Evolutionary conservation across 352 stramenopile genomes (phyloP), one percentile per base, ranked within the genome.

Genomic region (Halophytophthora batemanensis): DNA sequence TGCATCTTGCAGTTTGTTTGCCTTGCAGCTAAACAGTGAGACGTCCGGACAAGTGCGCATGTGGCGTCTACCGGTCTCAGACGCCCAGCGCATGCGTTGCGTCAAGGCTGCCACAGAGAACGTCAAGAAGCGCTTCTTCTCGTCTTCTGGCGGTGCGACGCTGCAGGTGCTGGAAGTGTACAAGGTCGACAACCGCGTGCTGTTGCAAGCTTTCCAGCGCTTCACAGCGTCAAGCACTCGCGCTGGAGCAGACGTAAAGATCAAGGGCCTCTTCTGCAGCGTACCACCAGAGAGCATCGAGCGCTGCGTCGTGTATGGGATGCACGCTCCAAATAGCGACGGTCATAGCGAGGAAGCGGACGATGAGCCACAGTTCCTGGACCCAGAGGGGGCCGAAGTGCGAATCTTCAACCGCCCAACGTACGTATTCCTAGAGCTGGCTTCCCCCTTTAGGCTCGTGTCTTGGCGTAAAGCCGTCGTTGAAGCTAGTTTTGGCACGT

Each of bases 161-260:
- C 33, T 91, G n/a, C 58, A 90, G n/a, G 79, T 94, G 7, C 49
- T 80, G 21, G 74, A 86, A 25, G 83, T 94, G 31, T 94, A 77
- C 55, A 92, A 93, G 44, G 76, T 94, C 48, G 81, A 92, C 43
- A 90, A 94, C 48, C 57, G 59, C 11, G 63, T 66, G 36, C 29
- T 92, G 17, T 43, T 94, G 10, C 50, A 78, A 23, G 53, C 47
- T 8, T 92, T 92, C 33, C 80, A 90, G 49, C 61, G 45, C 14
- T 74, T 74, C 50, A 66, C 74, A 19, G 49, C 36, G 12, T 43
- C 55, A 1, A 38, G 75, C 5, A 15, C 56, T 3, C 41, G 55
- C 12, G 43, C 54, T 2, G 15, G 29, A 0, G 22, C 40, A 0
- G 59, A 65, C 11, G 52, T 63, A 10, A 87, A 87, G 55, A 77